phyloP scores from a whole-genome alignment of 108 stramenopile species.

The Cyclotella atomus region DNA sequence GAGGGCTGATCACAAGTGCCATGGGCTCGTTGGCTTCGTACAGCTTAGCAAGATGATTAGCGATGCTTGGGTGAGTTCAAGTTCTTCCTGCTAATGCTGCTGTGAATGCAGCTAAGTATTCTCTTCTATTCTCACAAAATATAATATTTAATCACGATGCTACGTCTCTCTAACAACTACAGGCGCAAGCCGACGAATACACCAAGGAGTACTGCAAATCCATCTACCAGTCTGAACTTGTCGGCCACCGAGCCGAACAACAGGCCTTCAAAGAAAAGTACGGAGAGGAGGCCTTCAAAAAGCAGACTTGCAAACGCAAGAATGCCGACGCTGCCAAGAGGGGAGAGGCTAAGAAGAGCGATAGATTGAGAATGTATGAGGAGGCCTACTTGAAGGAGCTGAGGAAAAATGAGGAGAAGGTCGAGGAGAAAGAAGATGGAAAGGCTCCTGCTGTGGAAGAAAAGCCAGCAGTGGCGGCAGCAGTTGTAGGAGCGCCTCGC shows the following conservation, averaged over 20 bases:
- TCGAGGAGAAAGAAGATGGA: background rate
- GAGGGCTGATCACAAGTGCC: background rate
- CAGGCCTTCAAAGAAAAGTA: background rate
- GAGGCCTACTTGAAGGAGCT: too few relatives aligned
- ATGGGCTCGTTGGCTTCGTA: background rate
- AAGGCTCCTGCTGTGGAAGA: too few relatives aligned
- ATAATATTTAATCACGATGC: too few relatives aligned
- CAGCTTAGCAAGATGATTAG: background rate
- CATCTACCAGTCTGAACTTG: background rate
- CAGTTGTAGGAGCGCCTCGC: too few relatives aligned
- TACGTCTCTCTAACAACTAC: too few relatives aligned
- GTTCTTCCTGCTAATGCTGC: too few relatives aligned
- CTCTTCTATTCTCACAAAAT: too few relatives aligned
- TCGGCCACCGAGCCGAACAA: background rate
- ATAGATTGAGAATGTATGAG: background rate
- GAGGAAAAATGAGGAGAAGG: too few relatives aligned
- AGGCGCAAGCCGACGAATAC: slow-evolving; percentile 1
- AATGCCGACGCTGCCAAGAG: background rate
- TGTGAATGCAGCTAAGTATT: too few relatives aligned
- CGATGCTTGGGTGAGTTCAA: background rate
- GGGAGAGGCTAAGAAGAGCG: background rate
- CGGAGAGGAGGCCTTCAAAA: slow-evolving; percentile 1
- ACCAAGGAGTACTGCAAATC: background rate
- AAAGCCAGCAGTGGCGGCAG: too few relatives aligned
- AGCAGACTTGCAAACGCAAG: background rate